Conservation (phyloP, 768 basidiomycete species). For the Rickenella mellea region DNA sequence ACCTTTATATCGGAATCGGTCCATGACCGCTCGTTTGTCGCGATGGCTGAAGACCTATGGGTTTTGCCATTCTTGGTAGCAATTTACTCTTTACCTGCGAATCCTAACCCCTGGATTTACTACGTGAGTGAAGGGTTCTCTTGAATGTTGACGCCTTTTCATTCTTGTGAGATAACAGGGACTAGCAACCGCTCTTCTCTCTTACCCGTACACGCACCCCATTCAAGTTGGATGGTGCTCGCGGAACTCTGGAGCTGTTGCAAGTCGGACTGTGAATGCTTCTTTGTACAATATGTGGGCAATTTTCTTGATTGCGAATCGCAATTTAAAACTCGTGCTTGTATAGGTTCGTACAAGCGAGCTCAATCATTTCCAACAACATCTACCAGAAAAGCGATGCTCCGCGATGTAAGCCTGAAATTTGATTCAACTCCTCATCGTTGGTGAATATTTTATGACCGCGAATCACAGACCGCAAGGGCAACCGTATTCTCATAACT, state of each 20-base stretch:
- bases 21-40: constrained; percentile 42
- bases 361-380: constrained; percentile 36
- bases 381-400: constrained; percentile 52
- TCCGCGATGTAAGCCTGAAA: constrained; percentile 34
- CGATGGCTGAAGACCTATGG: constrained; percentile 52
- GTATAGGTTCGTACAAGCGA: constrained; percentile 32
- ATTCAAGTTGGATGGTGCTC: constrained; percentile 54
- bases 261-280: constrained; percentile 49
- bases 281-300: constrained; percentile 48
- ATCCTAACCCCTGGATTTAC: constrained; percentile 43
- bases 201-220: constrained; percentile 40
- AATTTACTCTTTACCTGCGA: constrained; percentile 36
- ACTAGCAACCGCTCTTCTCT: constrained; percentile 33
- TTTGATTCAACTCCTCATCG: neutral
- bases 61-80: constrained; percentile 51
- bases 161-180: constrained; percentile 18
- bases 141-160: neutral
- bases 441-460: neutral
- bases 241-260: constrained; percentile 49
- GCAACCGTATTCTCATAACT: constrained; percentile 45
- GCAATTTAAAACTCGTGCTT: constrained; percentile 5
- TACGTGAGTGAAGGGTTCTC: constrained; percentile 26
- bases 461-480: constrained; percentile 35
- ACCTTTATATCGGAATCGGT: constrained; percentile 42
- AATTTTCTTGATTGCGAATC: neutral